Percentiles rank a stretch among this genome's conserved stretches.
These are phyloP conservation scores for Diaporthe vaccinii DNA, from an alignment of 2,329 filamentous ascomycete species.

Conservation along the genomic window DNA sequence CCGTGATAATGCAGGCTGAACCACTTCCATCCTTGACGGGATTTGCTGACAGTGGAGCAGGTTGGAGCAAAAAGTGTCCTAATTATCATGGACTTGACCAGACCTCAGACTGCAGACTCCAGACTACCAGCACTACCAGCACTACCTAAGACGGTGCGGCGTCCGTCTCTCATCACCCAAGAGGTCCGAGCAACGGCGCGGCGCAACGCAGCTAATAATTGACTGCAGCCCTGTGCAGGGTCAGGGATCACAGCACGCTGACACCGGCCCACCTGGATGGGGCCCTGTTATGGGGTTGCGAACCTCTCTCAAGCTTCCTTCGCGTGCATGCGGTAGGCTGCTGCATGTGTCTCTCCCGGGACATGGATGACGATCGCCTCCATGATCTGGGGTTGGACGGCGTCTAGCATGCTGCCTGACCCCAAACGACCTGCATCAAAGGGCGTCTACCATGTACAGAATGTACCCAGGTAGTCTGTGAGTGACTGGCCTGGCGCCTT, in stretches of 20 bases:
- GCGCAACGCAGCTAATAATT: conserved; percentile 3
- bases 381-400: conserved; percentile 20
- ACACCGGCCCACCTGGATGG: conserved; percentile 18
- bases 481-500: background rate
- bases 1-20: conserved; percentile 24
- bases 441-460: conserved; percentile 3
- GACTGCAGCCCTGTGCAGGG: conserved; percentile 25
- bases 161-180: background rate
- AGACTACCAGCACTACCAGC: too few species aligned
- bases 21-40: background rate
- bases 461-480: background rate
- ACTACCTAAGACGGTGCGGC: conserved; percentile 3
- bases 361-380: conserved; percentile 26
- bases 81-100: conserved; percentile 6
- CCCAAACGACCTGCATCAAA: conserved; percentile 18
- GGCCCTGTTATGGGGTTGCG: conserved; percentile 2
- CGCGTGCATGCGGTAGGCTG: conserved; percentile 25
- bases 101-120: background rate
- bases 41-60: conserved; percentile 14
- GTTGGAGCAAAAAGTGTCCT: background rate
- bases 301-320: conserved; percentile 31
- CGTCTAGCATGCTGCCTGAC: conserved; percentile 27
- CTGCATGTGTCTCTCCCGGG: conserved; percentile 23
- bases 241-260: conserved; percentile 11
- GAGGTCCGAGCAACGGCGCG: conserved; percentile 25